A percentile compares a stretch with the other conserved stretches of the same genome.
Conservation (phyloP, 345 rosid genomes). For the Salix suchowensis region DNA sequence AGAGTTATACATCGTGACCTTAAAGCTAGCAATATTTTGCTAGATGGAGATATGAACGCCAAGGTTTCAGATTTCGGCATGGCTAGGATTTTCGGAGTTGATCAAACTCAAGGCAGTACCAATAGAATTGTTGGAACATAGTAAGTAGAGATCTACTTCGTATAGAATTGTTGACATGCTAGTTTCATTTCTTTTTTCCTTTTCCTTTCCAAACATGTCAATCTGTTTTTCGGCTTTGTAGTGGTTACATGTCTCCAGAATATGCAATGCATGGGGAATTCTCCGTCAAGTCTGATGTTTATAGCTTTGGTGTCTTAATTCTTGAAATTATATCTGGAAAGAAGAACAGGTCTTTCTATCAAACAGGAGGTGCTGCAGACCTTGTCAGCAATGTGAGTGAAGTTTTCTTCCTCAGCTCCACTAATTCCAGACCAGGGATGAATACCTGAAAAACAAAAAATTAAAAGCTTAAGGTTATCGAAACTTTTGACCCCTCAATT, state of each 20-base stretch:
- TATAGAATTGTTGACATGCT: not conserved
- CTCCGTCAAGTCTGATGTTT: conserved; percentile 2
- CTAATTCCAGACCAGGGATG: not conserved
- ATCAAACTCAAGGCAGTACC: conserved; percentile 20
- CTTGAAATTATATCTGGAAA: conserved; percentile 20
- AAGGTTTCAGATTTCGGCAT: conserved; percentile 26
- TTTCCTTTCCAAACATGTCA: not conserved
- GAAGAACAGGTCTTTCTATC: conserved; percentile 15
- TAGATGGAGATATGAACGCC: conserved; percentile 23
- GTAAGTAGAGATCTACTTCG: conserved; percentile 6
- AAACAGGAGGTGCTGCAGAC: conserved; percentile 1
- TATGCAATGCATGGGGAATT: conserved; percentile 25
- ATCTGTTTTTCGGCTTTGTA: not conserved
- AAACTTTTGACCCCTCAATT: not conserved
- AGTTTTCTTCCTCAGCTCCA: not conserved
- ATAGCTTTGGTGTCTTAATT: conserved; percentile 20
- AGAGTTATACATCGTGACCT: conserved; percentile 24
- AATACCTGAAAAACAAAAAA: not conserved
- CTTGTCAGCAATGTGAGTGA: conserved; percentile 18
- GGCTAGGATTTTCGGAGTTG: conserved; percentile 23
- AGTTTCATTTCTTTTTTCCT: not conserved
- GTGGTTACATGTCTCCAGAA: conserved; percentile 8
- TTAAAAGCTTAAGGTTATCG: not conserved
- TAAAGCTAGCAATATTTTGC: conserved; percentile 20
- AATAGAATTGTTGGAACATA: conserved; percentile 21